These are phyloP conservation scores for Microsporum canis DNA, from an alignment of 2,329 filamentous ascomycete species.

Conservation along the genomic window DNA sequence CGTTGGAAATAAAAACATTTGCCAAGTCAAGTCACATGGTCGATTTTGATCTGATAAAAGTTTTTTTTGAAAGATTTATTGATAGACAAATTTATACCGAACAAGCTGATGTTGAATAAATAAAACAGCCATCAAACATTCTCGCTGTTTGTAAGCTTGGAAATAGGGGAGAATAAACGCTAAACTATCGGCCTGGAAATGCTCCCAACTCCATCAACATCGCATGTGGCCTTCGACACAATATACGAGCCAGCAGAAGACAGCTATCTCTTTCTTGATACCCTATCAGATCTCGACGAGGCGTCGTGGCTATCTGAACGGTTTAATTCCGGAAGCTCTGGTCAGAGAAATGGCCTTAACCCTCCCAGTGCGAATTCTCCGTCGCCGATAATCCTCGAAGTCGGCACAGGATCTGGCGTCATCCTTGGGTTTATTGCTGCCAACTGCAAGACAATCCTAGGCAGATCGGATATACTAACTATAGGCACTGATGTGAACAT, in stretches of 20 bases:
- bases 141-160: neutral
- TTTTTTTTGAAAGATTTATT: neutral
- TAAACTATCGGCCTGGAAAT: constrained; percentile 37
- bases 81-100: neutral
- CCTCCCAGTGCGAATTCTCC: constrained; percentile 18
- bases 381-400: constrained; percentile 61
- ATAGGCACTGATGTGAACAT: constrained; percentile 75
- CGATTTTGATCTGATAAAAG: constrained; percentile 2
- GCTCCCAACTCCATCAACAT: constrained; percentile 88
- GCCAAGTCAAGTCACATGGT: constrained; percentile 1
- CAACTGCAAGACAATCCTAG: constrained; percentile 61
- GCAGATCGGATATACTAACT: constrained; percentile 56
- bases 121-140: neutral
- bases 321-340: constrained; percentile 37
- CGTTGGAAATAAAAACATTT: neutral
- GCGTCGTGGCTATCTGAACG: constrained; percentile 53
- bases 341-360: constrained; percentile 10
- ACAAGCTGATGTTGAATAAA: neutral
- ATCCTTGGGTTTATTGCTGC: constrained; percentile 81
- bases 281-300: constrained; percentile 62
- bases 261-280: constrained; percentile 87
- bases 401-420: constrained; percentile 85
- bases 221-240: constrained; percentile 75
- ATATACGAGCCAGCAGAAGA: constrained; percentile 96
- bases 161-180: neutral